Evolutionary conservation across 805 yeast species (phyloP).

Genomic region (Soucietia sequanensis): DNA sequence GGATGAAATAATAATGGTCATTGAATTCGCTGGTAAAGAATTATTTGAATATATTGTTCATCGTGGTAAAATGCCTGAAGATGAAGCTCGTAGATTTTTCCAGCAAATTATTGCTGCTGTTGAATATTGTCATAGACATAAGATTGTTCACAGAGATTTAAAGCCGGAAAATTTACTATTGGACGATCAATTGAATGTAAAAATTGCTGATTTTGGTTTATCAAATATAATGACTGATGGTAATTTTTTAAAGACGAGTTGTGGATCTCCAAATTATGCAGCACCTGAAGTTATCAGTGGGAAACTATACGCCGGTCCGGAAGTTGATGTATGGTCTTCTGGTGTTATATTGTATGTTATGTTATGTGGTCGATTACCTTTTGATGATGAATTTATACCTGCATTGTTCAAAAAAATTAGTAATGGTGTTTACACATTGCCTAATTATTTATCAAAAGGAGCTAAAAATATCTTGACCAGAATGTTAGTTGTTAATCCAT

Average conservation of each 20-base stretch:
- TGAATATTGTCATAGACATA: constrained; percentile 93
- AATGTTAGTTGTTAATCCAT: constrained; percentile 93
- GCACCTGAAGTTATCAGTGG: constrained; percentile 98
- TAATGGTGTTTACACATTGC: constrained; percentile 89
- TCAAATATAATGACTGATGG: constrained; percentile 98
- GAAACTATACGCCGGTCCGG: constrained; percentile 94
- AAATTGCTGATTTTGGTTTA: constrained; percentile 94
- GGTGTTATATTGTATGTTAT: constrained; percentile 94
- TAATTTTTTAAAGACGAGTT: constrained; percentile 87
- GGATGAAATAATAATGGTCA: constrained; percentile 96
- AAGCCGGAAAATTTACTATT: constrained; percentile 91
- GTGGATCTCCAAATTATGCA: constrained; percentile 97
- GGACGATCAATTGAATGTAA: constrained; percentile 88
- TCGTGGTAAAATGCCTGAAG: constrained; percentile 87
- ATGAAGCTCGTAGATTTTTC: constrained; percentile 88
- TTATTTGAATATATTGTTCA: constrained; percentile 94
- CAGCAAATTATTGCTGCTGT: constrained; percentile 97
- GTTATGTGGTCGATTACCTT: constrained; percentile 94
- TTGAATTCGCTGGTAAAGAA: constrained; percentile 96
- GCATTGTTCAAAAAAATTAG: constrained; percentile 89
- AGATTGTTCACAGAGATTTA: constrained; percentile 93
- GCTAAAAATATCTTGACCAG: constrained; percentile 79
- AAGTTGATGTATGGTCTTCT: constrained; percentile 97
- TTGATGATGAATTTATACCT: constrained; percentile 95
- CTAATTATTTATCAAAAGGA: constrained; percentile 81